Conservation (phyloP, 1,284 basidiomycete genomes). For the Meripilus lineatus region DNA sequence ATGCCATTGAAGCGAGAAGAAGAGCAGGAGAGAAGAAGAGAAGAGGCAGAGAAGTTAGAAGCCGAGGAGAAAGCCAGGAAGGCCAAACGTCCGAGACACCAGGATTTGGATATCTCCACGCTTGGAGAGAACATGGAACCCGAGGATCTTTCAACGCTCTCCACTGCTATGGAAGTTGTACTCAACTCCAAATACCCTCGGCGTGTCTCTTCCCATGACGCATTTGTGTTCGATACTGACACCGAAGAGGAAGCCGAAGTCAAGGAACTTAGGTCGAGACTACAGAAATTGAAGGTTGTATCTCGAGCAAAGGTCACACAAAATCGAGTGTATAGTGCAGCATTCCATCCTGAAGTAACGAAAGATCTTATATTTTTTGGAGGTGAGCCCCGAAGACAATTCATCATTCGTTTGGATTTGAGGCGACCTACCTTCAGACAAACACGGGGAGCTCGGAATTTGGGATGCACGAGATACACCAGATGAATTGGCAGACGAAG, state of each 20-base stretch:
- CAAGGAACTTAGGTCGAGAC: constrained; percentile 44
- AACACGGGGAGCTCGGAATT: constrained; percentile 73
- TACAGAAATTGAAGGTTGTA: constrained; percentile 54
- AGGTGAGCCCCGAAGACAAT: constrained; percentile 35
- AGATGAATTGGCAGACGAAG: constrained; percentile 60
- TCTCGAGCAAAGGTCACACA: constrained; percentile 74
- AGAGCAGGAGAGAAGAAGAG: constrained; percentile 41
- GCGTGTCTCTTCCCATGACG: constrained; percentile 41
- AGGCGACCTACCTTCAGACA: constrained; percentile 43
- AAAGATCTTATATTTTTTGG: constrained; percentile 80
- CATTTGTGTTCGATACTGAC: constrained; percentile 42
- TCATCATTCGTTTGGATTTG: constrained; percentile 4
- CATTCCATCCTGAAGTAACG: constrained; percentile 73
- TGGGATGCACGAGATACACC: constrained; percentile 72
- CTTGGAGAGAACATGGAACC: constrained; percentile 46
- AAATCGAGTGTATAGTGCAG: constrained; percentile 66
- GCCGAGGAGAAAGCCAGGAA: constrained; percentile 56
- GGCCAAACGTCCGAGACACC: constrained; percentile 62
- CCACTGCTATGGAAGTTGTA: constrained; percentile 35
- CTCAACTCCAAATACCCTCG: constrained; percentile 32
- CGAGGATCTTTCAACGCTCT: constrained; percentile 40
- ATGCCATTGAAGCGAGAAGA: constrained; percentile 34
- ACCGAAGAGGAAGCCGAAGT: constrained; percentile 42
- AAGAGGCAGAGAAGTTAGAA: constrained; percentile 53
- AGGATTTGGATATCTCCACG: constrained; percentile 56